phyloP scores from a whole-genome alignment of 495 filamentous ascomycete species.

The Talaromyces nanjingensis region DNA sequence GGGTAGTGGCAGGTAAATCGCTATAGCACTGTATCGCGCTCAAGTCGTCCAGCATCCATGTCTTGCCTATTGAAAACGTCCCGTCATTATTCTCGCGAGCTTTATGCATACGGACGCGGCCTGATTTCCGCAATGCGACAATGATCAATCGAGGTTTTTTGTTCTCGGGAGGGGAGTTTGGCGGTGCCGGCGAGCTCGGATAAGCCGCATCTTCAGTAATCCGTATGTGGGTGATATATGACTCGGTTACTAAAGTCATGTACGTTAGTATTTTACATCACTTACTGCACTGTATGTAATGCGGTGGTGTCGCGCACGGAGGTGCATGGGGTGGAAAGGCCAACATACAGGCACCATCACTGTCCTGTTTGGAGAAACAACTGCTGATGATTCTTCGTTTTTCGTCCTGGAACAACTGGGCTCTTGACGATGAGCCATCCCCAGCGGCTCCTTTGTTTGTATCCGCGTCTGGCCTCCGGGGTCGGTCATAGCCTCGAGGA shows the following conservation, averaged over 20 bases:
- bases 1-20: slow-evolving; percentile 40
- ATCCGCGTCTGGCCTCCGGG: slow-evolving; percentile 28
- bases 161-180: slow-evolving; percentile 56
- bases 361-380: slow-evolving; percentile 83
- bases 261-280: slow-evolving; percentile 7
- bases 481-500: slow-evolving; percentile 26
- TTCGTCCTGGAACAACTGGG: slow-evolving; percentile 92
- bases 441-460: slow-evolving; percentile 16
- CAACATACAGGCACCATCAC: slow-evolving; percentile 67
- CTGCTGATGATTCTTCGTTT: slow-evolving; percentile 87
- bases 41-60: slow-evolving; percentile 90
- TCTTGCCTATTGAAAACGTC: slow-evolving; percentile 95
- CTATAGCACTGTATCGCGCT: slow-evolving; percentile 65
- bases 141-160: slow-evolving; percentile 90
- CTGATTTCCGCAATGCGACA: slow-evolving; percentile 84
- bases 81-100: slow-evolving; percentile 91
- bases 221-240: slow-evolving; percentile 94
- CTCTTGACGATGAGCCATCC: slow-evolving; percentile 51
- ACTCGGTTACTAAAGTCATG: slow-evolving; percentile 62
- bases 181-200: slow-evolving; percentile 81
- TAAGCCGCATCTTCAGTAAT: slow-evolving; percentile 77
- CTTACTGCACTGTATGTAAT: neutral
- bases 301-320: neutral
- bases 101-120: slow-evolving; percentile 92
- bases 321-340: slow-evolving; percentile 2